Evolutionary conservation across 2,329 filamentous ascomycete genomes (phyloP).

Genomic region (Paecilomyces fulvus): DNA sequence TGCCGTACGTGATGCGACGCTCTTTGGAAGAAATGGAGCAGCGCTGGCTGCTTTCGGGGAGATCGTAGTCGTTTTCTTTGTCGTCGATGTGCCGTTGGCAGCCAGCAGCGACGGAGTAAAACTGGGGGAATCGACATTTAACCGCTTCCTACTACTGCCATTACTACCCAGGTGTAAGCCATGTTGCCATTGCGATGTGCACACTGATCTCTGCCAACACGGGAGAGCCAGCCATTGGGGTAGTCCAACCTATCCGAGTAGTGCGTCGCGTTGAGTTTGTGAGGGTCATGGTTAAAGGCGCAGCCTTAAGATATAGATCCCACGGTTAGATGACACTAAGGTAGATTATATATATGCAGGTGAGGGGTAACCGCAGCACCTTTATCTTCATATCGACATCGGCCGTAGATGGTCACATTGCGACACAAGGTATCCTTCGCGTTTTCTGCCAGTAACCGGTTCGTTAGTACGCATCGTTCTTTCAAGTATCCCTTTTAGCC

Average conservation of each 20-base stretch:
- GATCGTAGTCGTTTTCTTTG: constrained; percentile 63
- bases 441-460: constrained; percentile 48
- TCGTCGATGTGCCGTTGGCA: constrained; percentile 27
- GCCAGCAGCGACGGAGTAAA: constrained; percentile 63
- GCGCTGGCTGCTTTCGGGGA: constrained; percentile 87
- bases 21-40: constrained; percentile 48
- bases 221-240: constrained; percentile 1
- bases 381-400: constrained; percentile 85
- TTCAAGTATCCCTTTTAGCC: background rate
- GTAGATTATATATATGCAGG: constrained; percentile 1
- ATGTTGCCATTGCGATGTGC: constrained; percentile 1
- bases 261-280: constrained; percentile 45
- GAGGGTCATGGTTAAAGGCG: constrained; percentile 77
- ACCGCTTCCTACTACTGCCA: constrained; percentile 51
- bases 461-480: constrained; percentile 2
- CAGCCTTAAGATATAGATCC: constrained; percentile 45
- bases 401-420: constrained; percentile 87
- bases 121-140: constrained; percentile 93
- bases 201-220: background rate
- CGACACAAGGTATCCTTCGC: constrained; percentile 82
- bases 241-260: constrained; percentile 31
- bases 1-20: constrained; percentile 30
- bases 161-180: constrained; percentile 12
- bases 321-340: constrained; percentile 12
- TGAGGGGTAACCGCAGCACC: constrained; percentile 36